Base-by-base conservation (phyloP, 768 basidiomycete species). In the Piloderma croceum region DNA sequence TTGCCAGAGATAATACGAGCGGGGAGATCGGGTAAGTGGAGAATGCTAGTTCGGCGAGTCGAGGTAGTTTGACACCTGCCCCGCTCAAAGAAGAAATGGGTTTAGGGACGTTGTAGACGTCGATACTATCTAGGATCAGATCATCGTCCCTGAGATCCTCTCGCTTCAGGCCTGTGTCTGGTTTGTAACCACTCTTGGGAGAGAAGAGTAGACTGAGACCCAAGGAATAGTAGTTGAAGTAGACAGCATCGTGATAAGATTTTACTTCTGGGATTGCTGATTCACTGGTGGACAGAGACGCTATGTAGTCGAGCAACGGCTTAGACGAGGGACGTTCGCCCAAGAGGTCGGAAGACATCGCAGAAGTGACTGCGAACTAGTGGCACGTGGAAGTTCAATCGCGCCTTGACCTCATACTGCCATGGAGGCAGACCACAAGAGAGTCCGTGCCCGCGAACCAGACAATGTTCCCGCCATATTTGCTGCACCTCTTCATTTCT, bases 121-220 rank as follows among this genome's bases (percentile, higher is more conserved):
- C 90, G 29, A 96, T 70, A 23, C 80, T 79, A 33, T 89, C 81
- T 18, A 91, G 61, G 5, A 62, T 49, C 5, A 86, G 65, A 34
- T 68, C 64, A 1, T 71, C 69, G 9, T 81, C 68, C 32, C 63
- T 54, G 37, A 85, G 63, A 19, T 74, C 65, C 18, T 69, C 64
- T 35, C 69, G 59, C 37, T 60, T 62, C 23, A 72, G 52, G 15
- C 71, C 74, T 7, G 62, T 54, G 40, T 56, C 60, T 18, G 78
- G 81, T 51, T 71, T 77, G 63, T 86, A 86, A 19, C 77, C 81
- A 15, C 73, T 64, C 37, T 61, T 61, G 5, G 90, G 89, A 18
- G 69, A 48, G 65, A 84, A 93, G 50, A 84, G 76, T 34, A 96
- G 63, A 48, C 90, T 93, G 52, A 94, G 52, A 9, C 93, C 93